Conservation (phyloP, 306 rosid species). For the Pyrus betulifolia region DNA sequence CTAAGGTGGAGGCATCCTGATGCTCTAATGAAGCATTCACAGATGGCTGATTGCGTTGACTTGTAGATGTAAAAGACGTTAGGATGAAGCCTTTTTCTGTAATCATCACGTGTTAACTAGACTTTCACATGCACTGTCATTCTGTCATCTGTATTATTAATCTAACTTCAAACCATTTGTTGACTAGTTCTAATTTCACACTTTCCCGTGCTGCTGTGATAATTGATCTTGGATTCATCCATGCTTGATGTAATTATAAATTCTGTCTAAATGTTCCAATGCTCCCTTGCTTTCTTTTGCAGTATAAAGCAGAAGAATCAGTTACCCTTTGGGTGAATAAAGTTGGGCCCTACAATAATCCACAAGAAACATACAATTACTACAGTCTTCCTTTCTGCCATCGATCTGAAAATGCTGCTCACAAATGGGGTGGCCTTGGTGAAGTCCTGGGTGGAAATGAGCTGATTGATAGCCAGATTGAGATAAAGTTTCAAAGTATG, state of each 20-base stretch:
- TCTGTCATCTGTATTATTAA: neutral
- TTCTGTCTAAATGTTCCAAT: neutral
- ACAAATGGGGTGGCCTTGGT: constrained; percentile 99
- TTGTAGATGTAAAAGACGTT: neutral
- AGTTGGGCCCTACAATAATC: constrained; percentile 97
- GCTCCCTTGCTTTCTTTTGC: constrained; percentile 27
- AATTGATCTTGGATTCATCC: neutral
- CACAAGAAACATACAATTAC: constrained; percentile 97
- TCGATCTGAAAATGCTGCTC: constrained; percentile 49
- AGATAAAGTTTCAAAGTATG: constrained; percentile 68
- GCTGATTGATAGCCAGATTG: constrained; percentile 82
- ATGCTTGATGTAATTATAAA: neutral
- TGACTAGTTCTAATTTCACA: neutral
- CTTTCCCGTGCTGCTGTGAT: neutral
- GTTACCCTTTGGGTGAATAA: constrained; percentile 96
- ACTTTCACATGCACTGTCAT: neutral
- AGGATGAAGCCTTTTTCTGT: neutral
- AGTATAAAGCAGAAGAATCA: constrained; percentile 59
- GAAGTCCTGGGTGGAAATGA: constrained; percentile 98
- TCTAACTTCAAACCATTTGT: neutral
- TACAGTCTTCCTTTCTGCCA: constrained; percentile 90
- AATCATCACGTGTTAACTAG: neutral
- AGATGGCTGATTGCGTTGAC: neutral
- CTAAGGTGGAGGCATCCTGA: neutral
- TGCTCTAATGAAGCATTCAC: neutral